Evolutionary conservation across 1,284 basidiomycete species (phyloP).

Genomic region (Cryptococcus deneoformans): DNA sequence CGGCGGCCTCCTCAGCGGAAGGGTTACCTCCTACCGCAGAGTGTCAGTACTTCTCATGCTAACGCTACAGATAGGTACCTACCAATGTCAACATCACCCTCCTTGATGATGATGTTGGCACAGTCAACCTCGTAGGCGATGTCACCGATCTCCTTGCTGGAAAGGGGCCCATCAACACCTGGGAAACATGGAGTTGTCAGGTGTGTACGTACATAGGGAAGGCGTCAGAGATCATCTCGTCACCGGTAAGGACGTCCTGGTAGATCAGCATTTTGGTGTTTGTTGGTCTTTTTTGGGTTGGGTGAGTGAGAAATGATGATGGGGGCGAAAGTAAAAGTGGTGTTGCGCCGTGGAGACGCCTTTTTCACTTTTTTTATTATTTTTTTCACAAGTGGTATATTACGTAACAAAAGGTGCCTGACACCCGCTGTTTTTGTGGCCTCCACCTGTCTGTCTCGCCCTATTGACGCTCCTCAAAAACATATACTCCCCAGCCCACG

Average conservation of each 20-base stretch:
- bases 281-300: conserved; percentile 6
- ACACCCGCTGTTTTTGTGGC: no score
- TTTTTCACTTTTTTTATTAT: background rate
- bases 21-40: conserved; percentile 71
- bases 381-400: background rate
- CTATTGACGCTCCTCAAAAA: no score
- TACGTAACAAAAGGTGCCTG: background rate
- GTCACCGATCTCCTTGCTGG: conserved; percentile 76
- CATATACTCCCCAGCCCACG: no score
- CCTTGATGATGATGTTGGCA: conserved; percentile 67
- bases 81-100: conserved; percentile 91
- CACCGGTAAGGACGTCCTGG: conserved; percentile 62
- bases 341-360: background rate
- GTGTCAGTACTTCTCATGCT: background rate
- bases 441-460: no score
- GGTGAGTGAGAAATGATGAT: conserved; percentile 1
- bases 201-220: conserved; percentile 66
- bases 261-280: conserved; percentile 42
- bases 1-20: conserved; percentile 83
- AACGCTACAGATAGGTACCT: background rate
- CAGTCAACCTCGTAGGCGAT: conserved; percentile 92
- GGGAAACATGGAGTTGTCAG: background rate
- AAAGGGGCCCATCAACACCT: conserved; percentile 1
- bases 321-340: background rate
- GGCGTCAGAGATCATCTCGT: conserved; percentile 97